Evolutionary conservation across 1,139 yeast species (phyloP), one percentile per base, ranked within the genome.

Genomic region (Arxiozyma slooffiae): DNA sequence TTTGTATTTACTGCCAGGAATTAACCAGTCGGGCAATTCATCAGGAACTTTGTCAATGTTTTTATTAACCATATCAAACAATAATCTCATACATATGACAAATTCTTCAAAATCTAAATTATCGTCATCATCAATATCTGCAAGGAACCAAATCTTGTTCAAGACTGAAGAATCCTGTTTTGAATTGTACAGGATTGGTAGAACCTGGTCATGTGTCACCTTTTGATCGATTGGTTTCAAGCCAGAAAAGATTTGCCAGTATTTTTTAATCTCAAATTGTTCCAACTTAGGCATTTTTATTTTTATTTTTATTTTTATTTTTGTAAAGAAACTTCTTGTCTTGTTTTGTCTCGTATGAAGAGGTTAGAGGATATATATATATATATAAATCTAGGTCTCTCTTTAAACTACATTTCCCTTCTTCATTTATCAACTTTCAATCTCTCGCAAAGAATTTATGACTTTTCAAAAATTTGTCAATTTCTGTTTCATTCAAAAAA

Each of bases 161-260:
- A 94, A 74, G 62, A 88, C 81, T 38, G 78, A 76, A 53, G 88
- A 89, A 50, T 80, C 78, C 53, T 92, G 77, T 58, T 89, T 84
- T 38, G 96, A 87, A 71, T 92, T 92, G 69, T 87, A 88, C 61
- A 92, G 78, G 47, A 92, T 94, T 1, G 90, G 82, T 38, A 87
- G 79, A 17, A 90, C 95, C 66, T 85, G 82, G 53, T 85, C 94
- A 44, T 96, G 96, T 22, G 85, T 77, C 36, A 92, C 76, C 63
- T 83, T 81, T 60, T 89, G 90, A 54, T 79, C 78, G 30, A 71
- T 79, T 0, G 98, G 98, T 56, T 79, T 79, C 60, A 92, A 77
- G 8, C 96, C 96, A 58, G 85, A 82, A 73, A 92, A 92, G 51
- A 92, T 89, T 68, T 92, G 96, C 97, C 97, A 92, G 74, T 88